Percentiles rank a stretch among this genome's conserved stretches.
Conservation (phyloP, 2,329 filamentous ascomycete genomes). For the Phymatotrichopsis omnivora region DNA sequence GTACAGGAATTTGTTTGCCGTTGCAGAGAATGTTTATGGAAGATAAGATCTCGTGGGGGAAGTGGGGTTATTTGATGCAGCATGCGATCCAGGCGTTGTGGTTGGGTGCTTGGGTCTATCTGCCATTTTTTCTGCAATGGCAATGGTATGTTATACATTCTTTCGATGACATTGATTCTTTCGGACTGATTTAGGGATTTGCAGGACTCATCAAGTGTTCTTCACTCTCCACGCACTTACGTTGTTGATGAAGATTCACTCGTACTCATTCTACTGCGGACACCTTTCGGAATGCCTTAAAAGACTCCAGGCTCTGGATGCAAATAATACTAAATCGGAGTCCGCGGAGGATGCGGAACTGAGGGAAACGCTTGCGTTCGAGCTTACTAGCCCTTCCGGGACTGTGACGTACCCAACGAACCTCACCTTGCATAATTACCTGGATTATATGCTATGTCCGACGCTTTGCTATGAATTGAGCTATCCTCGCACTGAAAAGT, state of each 20-base stretch:
- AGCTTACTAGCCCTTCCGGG: conserved; percentile 83
- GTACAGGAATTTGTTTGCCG: conserved; percentile 60
- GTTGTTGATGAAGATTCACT: conserved; percentile 98
- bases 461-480: conserved; percentile 97
- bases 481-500: conserved; percentile 63
- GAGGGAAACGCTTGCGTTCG: conserved; percentile 76
- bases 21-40: conserved; percentile 54
- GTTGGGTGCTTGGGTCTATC: conserved; percentile 71
- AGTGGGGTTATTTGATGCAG: conserved; percentile 70
- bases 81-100: conserved; percentile 70
- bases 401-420: conserved; percentile 85
- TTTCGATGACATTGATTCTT: not conserved
- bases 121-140: conserved; percentile 81
- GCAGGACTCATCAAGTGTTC: conserved; percentile 86
- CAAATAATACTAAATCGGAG: conserved; percentile 43
- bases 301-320: conserved; percentile 68
- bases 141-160: conserved; percentile 44
- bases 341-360: conserved; percentile 52
- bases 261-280: conserved; percentile 95
- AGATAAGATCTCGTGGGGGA: conserved; percentile 56
- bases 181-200: not conserved
- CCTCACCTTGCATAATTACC: conserved; percentile 69
- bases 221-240: conserved; percentile 83
- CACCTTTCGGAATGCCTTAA: conserved; percentile 82
- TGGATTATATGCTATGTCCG: conserved; percentile 81